Evolutionary conservation across 306 rosid species (phyloP).

Genomic region (Cyamopsis tetragonoloba): DNA sequence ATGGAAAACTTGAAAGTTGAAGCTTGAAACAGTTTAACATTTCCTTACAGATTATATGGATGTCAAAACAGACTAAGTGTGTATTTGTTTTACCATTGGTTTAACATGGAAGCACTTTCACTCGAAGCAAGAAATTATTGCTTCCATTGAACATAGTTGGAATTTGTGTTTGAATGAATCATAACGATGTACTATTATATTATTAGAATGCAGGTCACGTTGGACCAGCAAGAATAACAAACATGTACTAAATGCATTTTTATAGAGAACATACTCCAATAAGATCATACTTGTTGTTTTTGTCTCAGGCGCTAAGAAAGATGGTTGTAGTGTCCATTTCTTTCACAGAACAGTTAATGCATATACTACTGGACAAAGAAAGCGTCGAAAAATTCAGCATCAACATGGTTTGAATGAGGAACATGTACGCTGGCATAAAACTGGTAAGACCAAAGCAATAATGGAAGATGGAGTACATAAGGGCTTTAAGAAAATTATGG

Average conservation of each 20-base stretch:
- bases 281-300: background rate
- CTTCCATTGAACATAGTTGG: too few relatives aligned
- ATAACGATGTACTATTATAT: too few relatives aligned
- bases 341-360: conserved; percentile 68
- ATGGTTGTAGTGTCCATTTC: conserved; percentile 66
- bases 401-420: conserved; percentile 21
- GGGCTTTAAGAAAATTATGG: conserved; percentile 84
- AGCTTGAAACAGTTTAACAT: background rate
- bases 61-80: background rate
- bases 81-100: too few relatives aligned
- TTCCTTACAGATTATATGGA: background rate
- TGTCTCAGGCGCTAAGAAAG: conserved; percentile 67
- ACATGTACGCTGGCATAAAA: conserved; percentile 41
- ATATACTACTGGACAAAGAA: conserved; percentile 69
- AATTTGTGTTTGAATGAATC: too few relatives aligned
- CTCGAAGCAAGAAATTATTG: too few relatives aligned
- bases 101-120: too few relatives aligned
- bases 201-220: too few relatives aligned
- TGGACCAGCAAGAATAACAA: too few relatives aligned
- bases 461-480: conserved; percentile 32
- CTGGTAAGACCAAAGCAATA: conserved; percentile 37
- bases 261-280: background rate
- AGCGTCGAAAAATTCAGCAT: conserved; percentile 40
- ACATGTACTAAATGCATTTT: background rate
- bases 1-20: background rate